phyloP scores from a whole-genome alignment of 2,329 filamentous ascomycete genomes.

The Diplodia mutila region DNA sequence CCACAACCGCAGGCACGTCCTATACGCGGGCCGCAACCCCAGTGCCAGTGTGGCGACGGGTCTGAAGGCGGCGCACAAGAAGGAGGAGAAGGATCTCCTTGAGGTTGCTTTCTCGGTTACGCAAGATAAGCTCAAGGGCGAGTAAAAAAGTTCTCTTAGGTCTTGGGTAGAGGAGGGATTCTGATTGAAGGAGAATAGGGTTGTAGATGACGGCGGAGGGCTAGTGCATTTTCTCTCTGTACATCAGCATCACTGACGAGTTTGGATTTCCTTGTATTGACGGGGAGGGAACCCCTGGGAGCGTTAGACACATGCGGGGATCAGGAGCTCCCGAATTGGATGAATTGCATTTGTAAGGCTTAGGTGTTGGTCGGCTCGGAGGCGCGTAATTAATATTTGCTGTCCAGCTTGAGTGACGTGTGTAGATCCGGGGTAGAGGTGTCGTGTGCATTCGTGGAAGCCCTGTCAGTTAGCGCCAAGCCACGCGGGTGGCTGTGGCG shows the following conservation, averaged over 20 bases:
- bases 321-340: constrained; percentile 19
- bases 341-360: constrained; percentile 18
- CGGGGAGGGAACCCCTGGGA: background rate
- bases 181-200: background rate
- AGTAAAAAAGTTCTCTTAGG: constrained; percentile 45
- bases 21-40: constrained; percentile 94
- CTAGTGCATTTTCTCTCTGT: constrained; percentile 23
- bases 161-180: background rate
- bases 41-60: constrained; percentile 94
- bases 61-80: constrained; percentile 82
- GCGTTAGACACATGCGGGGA: constrained; percentile 18
- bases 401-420: background rate
- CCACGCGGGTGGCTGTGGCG: background rate
- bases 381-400: background rate
- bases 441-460: background rate
- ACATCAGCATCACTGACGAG: constrained; percentile 15
- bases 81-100: constrained; percentile 88
- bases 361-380: constrained; percentile 2
- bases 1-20: constrained; percentile 92
- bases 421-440: background rate
- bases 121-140: constrained; percentile 69
- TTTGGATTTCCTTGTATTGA: constrained; percentile 12
- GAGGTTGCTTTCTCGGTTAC: constrained; percentile 65
- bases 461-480: constrained; percentile 2
- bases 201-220: constrained; percentile 16